These are phyloP conservation scores for Lachnellula occidentalis DNA, from an alignment of 2,329 filamentous ascomycete species.

Conservation along the genomic window DNA sequence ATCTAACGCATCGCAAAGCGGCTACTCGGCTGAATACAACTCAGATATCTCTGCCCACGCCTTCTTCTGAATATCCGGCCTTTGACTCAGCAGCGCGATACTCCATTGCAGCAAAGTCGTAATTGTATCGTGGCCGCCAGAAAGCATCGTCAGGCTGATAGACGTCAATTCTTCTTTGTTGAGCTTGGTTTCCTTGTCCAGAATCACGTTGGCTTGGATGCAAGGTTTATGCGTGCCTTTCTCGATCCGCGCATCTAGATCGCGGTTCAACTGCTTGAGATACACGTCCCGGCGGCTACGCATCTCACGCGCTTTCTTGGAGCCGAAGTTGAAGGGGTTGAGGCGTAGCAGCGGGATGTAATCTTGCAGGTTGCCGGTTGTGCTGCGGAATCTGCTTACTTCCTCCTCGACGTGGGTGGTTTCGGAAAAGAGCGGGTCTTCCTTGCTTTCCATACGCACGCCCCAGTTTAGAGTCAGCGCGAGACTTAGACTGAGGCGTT, in stretches of 20 bases:
- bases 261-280: constrained; percentile 49
- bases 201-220: constrained; percentile 62
- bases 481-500: constrained; percentile 56
- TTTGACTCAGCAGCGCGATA: constrained; percentile 52
- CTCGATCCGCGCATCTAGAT: constrained; percentile 54
- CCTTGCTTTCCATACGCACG: constrained; percentile 51
- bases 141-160: constrained; percentile 64
- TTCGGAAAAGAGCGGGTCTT: constrained; percentile 56
- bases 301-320: constrained; percentile 54
- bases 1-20: constrained; percentile 54
- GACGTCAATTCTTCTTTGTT: constrained; percentile 58
- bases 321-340: constrained; percentile 57
- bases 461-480: constrained; percentile 64
- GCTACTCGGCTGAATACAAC: constrained; percentile 45
- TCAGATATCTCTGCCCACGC: constrained; percentile 52
- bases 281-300: constrained; percentile 55
- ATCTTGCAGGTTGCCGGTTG: constrained; percentile 56
- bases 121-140: constrained; percentile 61
- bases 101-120: constrained; percentile 63
- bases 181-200: constrained; percentile 57
- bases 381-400: constrained; percentile 53
- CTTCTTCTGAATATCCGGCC: constrained; percentile 57
- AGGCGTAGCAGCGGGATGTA: constrained; percentile 54
- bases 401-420: constrained; percentile 59
- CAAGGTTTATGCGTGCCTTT: constrained; percentile 57